Conservation (phyloP, 805 yeast species). For the Sugiyamaella valdiviana region DNA sequence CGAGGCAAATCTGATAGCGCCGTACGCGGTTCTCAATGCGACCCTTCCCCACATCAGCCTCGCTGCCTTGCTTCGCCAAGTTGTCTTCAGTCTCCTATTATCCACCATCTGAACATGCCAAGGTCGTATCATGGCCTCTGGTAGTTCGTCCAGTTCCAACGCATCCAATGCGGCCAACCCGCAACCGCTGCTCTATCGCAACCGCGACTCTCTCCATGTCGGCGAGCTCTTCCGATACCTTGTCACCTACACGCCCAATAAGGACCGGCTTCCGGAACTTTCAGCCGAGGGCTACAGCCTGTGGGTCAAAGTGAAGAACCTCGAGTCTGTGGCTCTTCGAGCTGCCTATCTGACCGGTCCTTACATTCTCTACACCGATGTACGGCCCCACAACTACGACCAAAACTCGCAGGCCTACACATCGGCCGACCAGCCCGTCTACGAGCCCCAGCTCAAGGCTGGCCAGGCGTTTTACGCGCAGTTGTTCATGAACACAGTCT, state of each 20-base stretch:
- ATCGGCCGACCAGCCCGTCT: slow-evolving; percentile 35
- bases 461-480: slow-evolving; percentile 59
- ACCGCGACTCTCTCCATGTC: slow-evolving; percentile 38
- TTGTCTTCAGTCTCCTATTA: no score
- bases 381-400: slow-evolving; percentile 60
- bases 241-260: slow-evolving; percentile 44
- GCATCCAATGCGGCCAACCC: neutral
- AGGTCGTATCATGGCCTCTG: neutral
- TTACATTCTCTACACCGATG: slow-evolving; percentile 74
- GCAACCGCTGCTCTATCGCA: neutral
- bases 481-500: slow-evolving; percentile 40
- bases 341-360: slow-evolving; percentile 92
- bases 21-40: no score
- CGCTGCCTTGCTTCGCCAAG: no score
- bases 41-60: no score
- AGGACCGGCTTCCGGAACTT: neutral
- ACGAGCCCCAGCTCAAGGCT: slow-evolving; percentile 56
- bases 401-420: slow-evolving; percentile 38
- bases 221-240: slow-evolving; percentile 57
- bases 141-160: neutral
- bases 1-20: no score
- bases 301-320: slow-evolving; percentile 52
- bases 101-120: neutral
- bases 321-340: slow-evolving; percentile 63
- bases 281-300: slow-evolving; percentile 16